phyloP scores from a whole-genome alignment of 2,329 filamentous ascomycete species.

The Calonectria leucothoes region DNA sequence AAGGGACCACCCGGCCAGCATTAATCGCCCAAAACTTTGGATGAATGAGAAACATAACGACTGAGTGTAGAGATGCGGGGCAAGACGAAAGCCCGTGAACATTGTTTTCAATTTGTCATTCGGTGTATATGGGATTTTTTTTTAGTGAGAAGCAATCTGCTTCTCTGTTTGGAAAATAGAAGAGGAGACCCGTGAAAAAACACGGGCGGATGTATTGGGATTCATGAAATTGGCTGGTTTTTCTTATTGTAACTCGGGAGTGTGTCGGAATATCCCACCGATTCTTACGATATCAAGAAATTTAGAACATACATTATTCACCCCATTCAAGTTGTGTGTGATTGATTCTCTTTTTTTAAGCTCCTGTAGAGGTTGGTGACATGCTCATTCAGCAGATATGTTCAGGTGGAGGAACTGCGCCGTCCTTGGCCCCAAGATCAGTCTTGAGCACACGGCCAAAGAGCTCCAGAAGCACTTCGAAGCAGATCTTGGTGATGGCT shows the following conservation, averaged over 20 bases:
- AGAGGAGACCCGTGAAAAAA: constrained; percentile 28
- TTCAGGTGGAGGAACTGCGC: constrained; percentile 71
- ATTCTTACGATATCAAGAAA: constrained; percentile 44
- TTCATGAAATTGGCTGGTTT: constrained; percentile 28
- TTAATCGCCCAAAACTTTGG: constrained; percentile 34
- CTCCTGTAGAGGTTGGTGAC: constrained; percentile 7
- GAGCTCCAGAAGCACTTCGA: constrained; percentile 88
- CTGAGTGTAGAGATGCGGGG: constrained; percentile 24
- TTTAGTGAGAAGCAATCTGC: constrained; percentile 7
- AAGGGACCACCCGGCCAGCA: constrained; percentile 38
- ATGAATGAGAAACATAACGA: constrained; percentile 27
- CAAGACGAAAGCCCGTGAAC: constrained; percentile 15
- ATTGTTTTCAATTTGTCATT: constrained; percentile 24
- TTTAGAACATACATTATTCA: constrained; percentile 39
- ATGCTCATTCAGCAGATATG: constrained; percentile 71
- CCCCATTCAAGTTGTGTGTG: constrained; percentile 16
- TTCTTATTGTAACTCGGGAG: constrained; percentile 15
- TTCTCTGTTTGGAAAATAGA: constrained; percentile 24
- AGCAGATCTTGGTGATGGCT: constrained; percentile 86
- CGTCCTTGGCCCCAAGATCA: constrained; percentile 79
- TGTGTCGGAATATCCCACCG: constrained; percentile 32
- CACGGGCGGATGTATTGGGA: constrained; percentile 30
- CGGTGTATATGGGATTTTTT: constrained; percentile 28
- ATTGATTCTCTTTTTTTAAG: neutral
- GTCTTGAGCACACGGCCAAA: constrained; percentile 83